Evolutionary conservation across 78 protist species (phyloP).

Genomic region (Thecamonas trahens): DNA sequence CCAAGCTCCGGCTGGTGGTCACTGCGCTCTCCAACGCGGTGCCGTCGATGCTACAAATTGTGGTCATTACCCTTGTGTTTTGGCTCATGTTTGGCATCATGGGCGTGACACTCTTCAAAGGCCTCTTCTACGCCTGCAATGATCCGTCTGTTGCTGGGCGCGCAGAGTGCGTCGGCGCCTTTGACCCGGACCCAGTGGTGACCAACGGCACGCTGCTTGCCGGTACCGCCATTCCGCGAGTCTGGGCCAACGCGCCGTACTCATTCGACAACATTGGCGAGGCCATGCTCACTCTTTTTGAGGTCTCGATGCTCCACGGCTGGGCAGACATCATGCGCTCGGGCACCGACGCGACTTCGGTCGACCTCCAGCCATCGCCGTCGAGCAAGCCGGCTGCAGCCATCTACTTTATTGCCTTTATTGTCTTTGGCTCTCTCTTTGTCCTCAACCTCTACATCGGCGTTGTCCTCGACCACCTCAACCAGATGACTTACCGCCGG

Average conservation of each 20-base stretch:
- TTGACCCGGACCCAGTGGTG: background rate
- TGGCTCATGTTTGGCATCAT: slow-evolving; percentile 27
- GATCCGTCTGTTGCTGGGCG: background rate
- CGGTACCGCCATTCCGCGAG: background rate
- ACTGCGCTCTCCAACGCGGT: background rate
- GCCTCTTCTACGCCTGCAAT: slow-evolving; percentile 6
- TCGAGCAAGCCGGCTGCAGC: background rate
- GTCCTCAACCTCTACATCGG: slow-evolving; percentile 28
- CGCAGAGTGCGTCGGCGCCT: background rate
- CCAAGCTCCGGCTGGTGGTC: slow-evolving; percentile 10
- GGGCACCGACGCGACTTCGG: slow-evolving; percentile 5
- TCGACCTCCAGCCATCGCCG: slow-evolving; percentile 5
- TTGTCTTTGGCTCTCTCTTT: slow-evolving; percentile 22
- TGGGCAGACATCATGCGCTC: slow-evolving; percentile 14
- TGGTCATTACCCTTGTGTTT: slow-evolving; percentile 7
- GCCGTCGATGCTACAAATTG: slow-evolving; percentile 28
- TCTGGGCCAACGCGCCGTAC: slow-evolving; percentile 1
- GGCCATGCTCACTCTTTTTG: background rate
- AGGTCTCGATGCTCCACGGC: slow-evolving; percentile 7
- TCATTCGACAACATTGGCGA: slow-evolving; percentile 8
- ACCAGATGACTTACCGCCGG: background rate
- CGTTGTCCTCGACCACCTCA: slow-evolving; percentile 10
- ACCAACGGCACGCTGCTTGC: too few species aligned
- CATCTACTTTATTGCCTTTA: slow-evolving; percentile 15
- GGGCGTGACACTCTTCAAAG: slow-evolving; percentile 38